Evolutionary conservation across 768 basidiomycete species (phyloP).

Genomic region (Trametes meyenii): DNA sequence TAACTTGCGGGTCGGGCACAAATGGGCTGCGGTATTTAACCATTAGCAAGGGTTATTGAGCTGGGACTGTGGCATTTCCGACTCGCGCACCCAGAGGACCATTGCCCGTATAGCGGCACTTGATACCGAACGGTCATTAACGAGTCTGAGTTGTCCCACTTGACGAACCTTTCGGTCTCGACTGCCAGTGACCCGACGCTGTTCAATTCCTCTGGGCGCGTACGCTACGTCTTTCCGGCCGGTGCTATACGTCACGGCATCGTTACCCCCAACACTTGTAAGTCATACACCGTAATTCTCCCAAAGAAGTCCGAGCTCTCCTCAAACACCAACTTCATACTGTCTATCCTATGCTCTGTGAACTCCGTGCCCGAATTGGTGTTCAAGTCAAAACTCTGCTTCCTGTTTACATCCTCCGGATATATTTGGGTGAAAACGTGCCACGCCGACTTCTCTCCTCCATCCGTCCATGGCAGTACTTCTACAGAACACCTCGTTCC

Average conservation of each 20-base stretch:
- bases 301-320: conserved; percentile 88
- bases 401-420: conserved; percentile 79
- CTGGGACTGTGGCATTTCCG: no score
- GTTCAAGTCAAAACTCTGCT: conserved; percentile 63
- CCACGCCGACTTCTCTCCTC: conserved; percentile 47
- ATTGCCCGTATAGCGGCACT: no score
- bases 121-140: no score
- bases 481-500: conserved; percentile 65
- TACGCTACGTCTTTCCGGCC: no score
- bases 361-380: conserved; percentile 21
- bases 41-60: no score
- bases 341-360: conserved; percentile 40
- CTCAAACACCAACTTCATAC: conserved; percentile 72
- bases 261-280: conserved; percentile 39
- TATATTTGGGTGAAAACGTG: conserved; percentile 56
- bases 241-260: not conserved
- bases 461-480: conserved; percentile 34
- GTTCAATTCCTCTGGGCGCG: no score
- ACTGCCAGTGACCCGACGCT: no score
- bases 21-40: no score
- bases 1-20: no score
- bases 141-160: no score
- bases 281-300: conserved; percentile 73
- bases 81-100: no score
- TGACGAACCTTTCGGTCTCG: no score